Percentiles rank a stretch among this genome's conserved stretches.
Conservation (phyloP, 345 rosid species). For the Crucihimalaya himalaica region DNA sequence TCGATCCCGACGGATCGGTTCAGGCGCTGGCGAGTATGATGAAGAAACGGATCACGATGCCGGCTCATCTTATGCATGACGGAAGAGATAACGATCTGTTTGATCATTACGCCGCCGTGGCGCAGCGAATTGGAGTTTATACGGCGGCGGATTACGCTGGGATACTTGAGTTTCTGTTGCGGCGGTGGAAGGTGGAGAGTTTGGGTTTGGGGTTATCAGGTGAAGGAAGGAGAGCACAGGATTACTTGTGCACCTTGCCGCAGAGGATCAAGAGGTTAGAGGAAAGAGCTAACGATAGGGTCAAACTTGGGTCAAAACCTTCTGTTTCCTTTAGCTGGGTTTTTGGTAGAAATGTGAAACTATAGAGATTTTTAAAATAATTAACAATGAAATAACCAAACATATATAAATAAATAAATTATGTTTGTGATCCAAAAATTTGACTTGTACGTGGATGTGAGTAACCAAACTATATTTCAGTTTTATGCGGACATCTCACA, state of each 20-base stretch:
- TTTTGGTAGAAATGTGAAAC: conserved; percentile 42
- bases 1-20: conserved; percentile 52
- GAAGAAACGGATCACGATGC: conserved; percentile 61
- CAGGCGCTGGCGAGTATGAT: conserved; percentile 57
- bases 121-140: conserved; percentile 54
- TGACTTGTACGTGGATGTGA: not conserved
- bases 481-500: not conserved
- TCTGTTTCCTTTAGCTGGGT: conserved; percentile 56
- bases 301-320: conserved; percentile 35
- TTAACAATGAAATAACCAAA: not conserved
- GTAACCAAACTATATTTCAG: not conserved
- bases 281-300: conserved; percentile 49
- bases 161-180: conserved; percentile 51
- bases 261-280: conserved; percentile 52
- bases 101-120: conserved; percentile 56
- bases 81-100: conserved; percentile 48
- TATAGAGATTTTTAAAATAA: not conserved
- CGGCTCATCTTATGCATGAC: conserved; percentile 61
- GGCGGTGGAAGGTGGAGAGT: conserved; percentile 53
- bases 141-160: conserved; percentile 58
- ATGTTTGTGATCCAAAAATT: not conserved
- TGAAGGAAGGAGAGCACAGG: conserved; percentile 52
- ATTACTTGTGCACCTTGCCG: conserved; percentile 50
- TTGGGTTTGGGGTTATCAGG: conserved; percentile 45
- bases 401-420: conserved; percentile 13